Evolutionary conservation across 306 rosid species (phyloP).

Genomic region (Cucumis cinereus): DNA sequence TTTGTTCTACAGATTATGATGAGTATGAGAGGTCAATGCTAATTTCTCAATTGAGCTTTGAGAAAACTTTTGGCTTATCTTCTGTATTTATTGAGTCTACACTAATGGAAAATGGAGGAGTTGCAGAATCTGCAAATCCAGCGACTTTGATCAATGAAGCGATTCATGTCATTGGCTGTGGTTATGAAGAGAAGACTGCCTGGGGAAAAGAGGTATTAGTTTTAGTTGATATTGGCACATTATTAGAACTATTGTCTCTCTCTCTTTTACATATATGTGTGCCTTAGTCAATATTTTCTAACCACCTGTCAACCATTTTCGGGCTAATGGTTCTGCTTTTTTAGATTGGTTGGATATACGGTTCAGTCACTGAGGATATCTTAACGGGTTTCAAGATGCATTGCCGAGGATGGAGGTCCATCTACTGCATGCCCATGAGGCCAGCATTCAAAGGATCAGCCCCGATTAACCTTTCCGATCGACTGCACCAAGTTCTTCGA

Average conservation of each 20-base stretch:
- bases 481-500: constrained; percentile 95
- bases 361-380: constrained; percentile 97
- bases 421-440: constrained; percentile 96
- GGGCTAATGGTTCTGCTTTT: constrained; percentile 7
- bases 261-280: not conserved
- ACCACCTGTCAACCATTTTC: not conserved
- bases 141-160: constrained; percentile 85
- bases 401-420: constrained; percentile 97
- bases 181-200: constrained; percentile 90
- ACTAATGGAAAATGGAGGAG: constrained; percentile 93
- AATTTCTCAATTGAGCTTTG: constrained; percentile 90
- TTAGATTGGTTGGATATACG: constrained; percentile 99
- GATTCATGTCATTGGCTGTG: constrained; percentile 91
- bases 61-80: constrained; percentile 92
- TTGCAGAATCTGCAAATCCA: constrained; percentile 65
- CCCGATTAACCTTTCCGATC: constrained; percentile 85
- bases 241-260: not conserved
- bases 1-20: constrained; percentile 57
- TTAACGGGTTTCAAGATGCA: constrained; percentile 98
- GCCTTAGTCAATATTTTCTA: not conserved
- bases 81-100: constrained; percentile 93
- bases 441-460: constrained; percentile 99
- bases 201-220: constrained; percentile 95
- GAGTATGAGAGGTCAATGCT: constrained; percentile 96
- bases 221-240: not conserved